These are phyloP conservation scores for Neurospora cerealis DNA, from an alignment of 495 filamentous ascomycete genomes.

Conservation along the genomic window DNA sequence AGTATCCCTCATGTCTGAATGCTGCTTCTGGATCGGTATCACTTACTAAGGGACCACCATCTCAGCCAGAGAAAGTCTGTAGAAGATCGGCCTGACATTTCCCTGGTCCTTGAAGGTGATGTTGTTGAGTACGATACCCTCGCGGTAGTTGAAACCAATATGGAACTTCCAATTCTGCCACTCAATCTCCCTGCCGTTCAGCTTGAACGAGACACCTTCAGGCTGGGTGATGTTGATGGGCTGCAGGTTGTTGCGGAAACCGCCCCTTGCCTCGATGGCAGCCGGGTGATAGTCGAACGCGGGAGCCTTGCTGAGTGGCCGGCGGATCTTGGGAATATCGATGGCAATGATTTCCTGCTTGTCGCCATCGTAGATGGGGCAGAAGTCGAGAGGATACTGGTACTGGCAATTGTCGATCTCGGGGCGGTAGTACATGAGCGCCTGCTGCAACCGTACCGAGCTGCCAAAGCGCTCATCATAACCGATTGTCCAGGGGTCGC, in stretches of 20 bases:
- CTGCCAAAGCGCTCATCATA: slow-evolving; percentile 87
- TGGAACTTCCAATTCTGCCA: slow-evolving; percentile 98
- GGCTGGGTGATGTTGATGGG: slow-evolving; percentile 95
- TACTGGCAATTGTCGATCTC: slow-evolving; percentile 84
- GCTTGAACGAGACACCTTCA: slow-evolving; percentile 83
- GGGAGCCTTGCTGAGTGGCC: slow-evolving; percentile 63
- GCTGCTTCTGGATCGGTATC: not conserved
- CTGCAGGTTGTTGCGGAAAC: slow-evolving; percentile 72
- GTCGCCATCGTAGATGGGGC: slow-evolving; percentile 81
- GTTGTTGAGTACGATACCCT: slow-evolving; percentile 85
- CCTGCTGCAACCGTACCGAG: slow-evolving; percentile 75
- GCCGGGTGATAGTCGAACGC: slow-evolving; percentile 75
- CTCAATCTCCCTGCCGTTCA: slow-evolving; percentile 65
- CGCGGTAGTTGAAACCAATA: slow-evolving; percentile 92
- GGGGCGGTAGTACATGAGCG: slow-evolving; percentile 91
- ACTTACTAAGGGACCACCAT: slow-evolving; percentile 81
- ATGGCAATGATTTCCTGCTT: slow-evolving; percentile 79
- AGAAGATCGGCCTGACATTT: slow-evolving; percentile 70
- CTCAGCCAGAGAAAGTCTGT: slow-evolving; percentile 85
- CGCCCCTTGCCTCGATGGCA: slow-evolving; percentile 62
- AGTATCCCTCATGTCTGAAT: not conserved
- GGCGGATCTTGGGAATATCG: slow-evolving; percentile 71
- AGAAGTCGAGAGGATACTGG: slow-evolving; percentile 87
- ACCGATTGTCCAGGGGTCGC: slow-evolving; percentile 87
- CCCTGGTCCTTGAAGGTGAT: slow-evolving; percentile 88